Conservation (phyloP, 306 rosid species). For the Fagus sylvatica region DNA sequence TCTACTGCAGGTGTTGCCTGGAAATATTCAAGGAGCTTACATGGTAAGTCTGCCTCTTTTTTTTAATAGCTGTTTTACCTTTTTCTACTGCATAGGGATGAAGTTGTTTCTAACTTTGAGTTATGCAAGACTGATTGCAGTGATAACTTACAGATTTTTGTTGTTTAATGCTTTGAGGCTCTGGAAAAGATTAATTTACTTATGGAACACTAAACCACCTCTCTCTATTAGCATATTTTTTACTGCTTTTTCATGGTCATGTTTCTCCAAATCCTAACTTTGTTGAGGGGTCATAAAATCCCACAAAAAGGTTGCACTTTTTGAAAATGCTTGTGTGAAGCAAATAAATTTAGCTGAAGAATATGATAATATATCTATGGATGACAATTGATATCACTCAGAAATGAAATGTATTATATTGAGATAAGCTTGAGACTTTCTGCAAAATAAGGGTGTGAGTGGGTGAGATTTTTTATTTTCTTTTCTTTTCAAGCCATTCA, state of each 20-base stretch:
- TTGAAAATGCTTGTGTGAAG: too few relatives aligned
- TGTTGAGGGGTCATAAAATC: neutral
- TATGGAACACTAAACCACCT: neutral
- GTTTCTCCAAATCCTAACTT: neutral
- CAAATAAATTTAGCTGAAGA: too few relatives aligned
- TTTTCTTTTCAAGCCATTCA: too few relatives aligned
- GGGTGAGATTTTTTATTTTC: too few relatives aligned
- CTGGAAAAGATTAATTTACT: neutral
- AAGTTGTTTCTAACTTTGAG: neutral
- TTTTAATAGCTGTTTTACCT: neutral
- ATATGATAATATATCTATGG: too few relatives aligned
- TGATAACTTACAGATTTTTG: neutral
- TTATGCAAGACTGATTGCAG: neutral
- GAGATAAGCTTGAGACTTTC: too few relatives aligned
- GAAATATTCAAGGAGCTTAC: conserved; percentile 85
- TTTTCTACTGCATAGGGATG: neutral
- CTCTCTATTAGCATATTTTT: neutral
- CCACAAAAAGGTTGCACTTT: neutral
- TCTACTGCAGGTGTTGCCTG: conserved; percentile 71
- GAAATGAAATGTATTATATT: too few relatives aligned
- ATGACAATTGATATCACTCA: too few relatives aligned
- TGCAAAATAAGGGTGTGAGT: too few relatives aligned
- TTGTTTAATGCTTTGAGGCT: neutral
- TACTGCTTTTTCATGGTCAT: neutral
- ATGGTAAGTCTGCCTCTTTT: conserved; percentile 45